Conservation (phyloP, 163 green algal species). For the Chlorella variabilis region DNA sequence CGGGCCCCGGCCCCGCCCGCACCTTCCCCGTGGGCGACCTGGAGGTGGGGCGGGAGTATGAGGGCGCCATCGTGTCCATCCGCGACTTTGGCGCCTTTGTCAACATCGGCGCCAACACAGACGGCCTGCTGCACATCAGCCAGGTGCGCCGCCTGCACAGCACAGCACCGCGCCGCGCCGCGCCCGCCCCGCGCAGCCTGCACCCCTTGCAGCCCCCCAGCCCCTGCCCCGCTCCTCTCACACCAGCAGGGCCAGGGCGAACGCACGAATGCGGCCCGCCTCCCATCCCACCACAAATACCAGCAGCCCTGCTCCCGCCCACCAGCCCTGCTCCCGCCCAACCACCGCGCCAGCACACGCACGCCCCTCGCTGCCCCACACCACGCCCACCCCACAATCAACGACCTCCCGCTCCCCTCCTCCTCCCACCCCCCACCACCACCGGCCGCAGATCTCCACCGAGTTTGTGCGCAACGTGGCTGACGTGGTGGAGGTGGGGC, state of each 20-base stretch:
- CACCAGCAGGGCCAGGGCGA: too few species aligned
- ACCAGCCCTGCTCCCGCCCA: too few species aligned
- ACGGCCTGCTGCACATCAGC: slow-evolving; percentile 96
- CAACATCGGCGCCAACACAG: slow-evolving; percentile 82
- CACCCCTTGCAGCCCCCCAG: too few species aligned
- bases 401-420: background rate
- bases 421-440: too few species aligned
- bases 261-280: too few species aligned
- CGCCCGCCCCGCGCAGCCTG: too few species aligned
- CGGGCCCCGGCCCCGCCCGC: slow-evolving; percentile 29
- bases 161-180: too few species aligned
- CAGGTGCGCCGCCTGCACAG: slow-evolving; percentile 64
- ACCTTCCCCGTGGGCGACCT: slow-evolving; percentile 37
- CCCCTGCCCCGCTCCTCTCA: too few species aligned
- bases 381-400: too few species aligned
- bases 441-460: slow-evolving; percentile 26
- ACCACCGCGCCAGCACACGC: too few species aligned
- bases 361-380: too few species aligned
- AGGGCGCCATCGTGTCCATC: slow-evolving; percentile 51
- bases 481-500: slow-evolving; percentile 63
- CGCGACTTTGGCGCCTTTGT: slow-evolving; percentile 91
- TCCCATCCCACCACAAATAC: background rate
- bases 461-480: slow-evolving; percentile 74
- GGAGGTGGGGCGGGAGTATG: slow-evolving; percentile 44
- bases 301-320: background rate